These are phyloP conservation scores for Geosmithia morbida DNA, from an alignment of 2,329 filamentous ascomycete genomes.

Conservation along the genomic window DNA sequence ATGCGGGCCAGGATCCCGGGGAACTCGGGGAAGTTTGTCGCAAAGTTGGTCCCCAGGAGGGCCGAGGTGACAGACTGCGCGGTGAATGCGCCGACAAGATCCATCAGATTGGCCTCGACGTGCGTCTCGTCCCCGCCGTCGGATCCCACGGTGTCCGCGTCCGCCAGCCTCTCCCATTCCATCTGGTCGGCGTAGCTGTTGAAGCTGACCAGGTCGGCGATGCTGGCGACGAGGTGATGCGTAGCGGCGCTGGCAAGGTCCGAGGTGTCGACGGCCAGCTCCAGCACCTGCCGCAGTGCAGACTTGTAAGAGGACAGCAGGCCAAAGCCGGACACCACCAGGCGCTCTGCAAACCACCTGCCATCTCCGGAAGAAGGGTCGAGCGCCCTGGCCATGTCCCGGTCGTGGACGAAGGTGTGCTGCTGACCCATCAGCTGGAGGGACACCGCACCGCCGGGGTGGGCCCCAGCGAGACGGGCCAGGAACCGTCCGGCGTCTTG, in stretches of 20 bases:
- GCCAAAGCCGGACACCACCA: slow-evolving; percentile 18
- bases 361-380: slow-evolving; percentile 12
- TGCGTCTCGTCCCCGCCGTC: slow-evolving; percentile 8
- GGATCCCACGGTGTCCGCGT: slow-evolving; percentile 11
- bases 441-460: slow-evolving; percentile 19
- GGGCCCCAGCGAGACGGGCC: slow-evolving; percentile 13
- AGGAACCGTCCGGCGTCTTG: slow-evolving; percentile 13
- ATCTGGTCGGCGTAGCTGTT: slow-evolving; percentile 21
- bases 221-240: slow-evolving; percentile 11
- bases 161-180: slow-evolving; percentile 21
- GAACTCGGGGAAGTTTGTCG: slow-evolving; percentile 23
- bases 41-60: slow-evolving; percentile 24
- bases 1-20: slow-evolving; percentile 22
- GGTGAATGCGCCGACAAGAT: slow-evolving; percentile 19
- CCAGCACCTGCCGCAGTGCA: slow-evolving; percentile 10
- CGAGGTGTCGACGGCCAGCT: neutral
- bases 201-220: slow-evolving; percentile 22
- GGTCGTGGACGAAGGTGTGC: slow-evolving; percentile 18
- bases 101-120: slow-evolving; percentile 13
- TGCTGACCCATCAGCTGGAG: slow-evolving; percentile 15
- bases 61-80: slow-evolving; percentile 17
- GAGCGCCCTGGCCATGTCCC: slow-evolving; percentile 9
- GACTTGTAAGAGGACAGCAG: slow-evolving; percentile 13
- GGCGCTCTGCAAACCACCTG: slow-evolving; percentile 8
- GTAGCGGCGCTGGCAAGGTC: slow-evolving; percentile 7